Conservation (phyloP, 805 yeast species). For the Naumovozyma dairenensis region DNA sequence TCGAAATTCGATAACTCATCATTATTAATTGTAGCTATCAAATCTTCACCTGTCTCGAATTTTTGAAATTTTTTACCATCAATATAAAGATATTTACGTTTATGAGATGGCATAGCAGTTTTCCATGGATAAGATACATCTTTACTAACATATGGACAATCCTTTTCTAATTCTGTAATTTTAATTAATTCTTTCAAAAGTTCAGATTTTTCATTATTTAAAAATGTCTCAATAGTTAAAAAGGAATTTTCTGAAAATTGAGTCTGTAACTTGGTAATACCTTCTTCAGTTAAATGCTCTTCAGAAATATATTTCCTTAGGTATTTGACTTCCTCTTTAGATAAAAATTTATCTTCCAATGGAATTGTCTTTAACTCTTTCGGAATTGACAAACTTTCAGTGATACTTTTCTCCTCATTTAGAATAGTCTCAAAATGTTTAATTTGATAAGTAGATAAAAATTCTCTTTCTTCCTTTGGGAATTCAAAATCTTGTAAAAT, state of each 20-base stretch:
- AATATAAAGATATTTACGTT: slow-evolving; percentile 75
- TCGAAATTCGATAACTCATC: slow-evolving; percentile 51
- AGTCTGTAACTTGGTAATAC: slow-evolving; percentile 36
- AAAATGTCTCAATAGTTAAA: slow-evolving; percentile 53
- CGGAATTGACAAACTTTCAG: slow-evolving; percentile 1
- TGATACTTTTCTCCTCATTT: slow-evolving; percentile 7
- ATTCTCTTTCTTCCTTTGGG: slow-evolving; percentile 53
- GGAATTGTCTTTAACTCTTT: slow-evolving; percentile 1
- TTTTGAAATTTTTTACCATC: slow-evolving; percentile 46
- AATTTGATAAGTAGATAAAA: slow-evolving; percentile 33
- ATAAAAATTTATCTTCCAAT: slow-evolving; percentile 18
- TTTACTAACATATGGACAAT: slow-evolving; percentile 44
- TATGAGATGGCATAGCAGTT: slow-evolving; percentile 87
- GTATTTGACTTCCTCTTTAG: slow-evolving; percentile 37
- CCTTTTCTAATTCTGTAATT: slow-evolving; percentile 48
- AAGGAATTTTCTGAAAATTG: slow-evolving; percentile 60
- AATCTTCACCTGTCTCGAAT: slow-evolving; percentile 22
- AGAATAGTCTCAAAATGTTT: slow-evolving; percentile 20
- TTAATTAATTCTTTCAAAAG: slow-evolving; percentile 40
- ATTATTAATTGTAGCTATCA: slow-evolving; percentile 27
- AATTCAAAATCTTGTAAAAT: slow-evolving; percentile 72
- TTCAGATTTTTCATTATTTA: slow-evolving; percentile 46
- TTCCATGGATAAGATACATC: slow-evolving; percentile 75
- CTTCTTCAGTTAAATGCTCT: slow-evolving; percentile 33
- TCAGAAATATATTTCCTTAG: slow-evolving; percentile 49